Evolutionary conservation across 345 rosid genomes (phyloP).

Genomic region (Citrus sinensis): DNA sequence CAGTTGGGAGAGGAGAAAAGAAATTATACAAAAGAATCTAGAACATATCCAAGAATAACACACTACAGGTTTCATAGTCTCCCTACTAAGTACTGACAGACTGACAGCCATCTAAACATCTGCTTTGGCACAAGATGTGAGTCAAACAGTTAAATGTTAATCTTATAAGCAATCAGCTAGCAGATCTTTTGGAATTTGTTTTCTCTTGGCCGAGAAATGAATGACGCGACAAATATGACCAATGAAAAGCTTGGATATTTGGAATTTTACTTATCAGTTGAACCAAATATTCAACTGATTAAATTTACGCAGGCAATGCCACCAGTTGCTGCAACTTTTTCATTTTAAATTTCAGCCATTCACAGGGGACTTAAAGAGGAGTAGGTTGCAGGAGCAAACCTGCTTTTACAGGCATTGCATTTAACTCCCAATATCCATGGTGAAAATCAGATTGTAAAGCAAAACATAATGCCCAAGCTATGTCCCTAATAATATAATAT

Average conservation of each 20-base stretch:
- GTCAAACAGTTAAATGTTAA: neutral
- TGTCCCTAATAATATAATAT: neutral
- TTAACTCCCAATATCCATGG: neutral
- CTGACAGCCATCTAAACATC: no score
- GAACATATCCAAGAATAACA: neutral
- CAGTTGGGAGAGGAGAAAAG: neutral
- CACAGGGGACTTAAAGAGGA: neutral
- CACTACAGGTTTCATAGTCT: neutral
- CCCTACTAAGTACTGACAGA: no score
- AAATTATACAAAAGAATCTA: neutral
- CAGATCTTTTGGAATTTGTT: neutral
- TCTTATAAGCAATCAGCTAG: neutral
- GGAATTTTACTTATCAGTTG: neutral
- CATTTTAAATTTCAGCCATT: no score
- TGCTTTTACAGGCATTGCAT: neutral
- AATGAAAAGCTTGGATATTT: neutral
- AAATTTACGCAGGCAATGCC: neutral
- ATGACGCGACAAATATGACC: neutral
- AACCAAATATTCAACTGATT: neutral
- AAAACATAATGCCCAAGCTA: neutral
- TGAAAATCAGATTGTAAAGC: neutral
- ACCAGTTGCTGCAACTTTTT: neutral
- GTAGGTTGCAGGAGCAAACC: neutral
- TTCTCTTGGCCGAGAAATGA: neutral
- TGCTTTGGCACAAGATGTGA: neutral